Conservation (phyloP, 257 asterid species). For the Apocynum venetum region DNA sequence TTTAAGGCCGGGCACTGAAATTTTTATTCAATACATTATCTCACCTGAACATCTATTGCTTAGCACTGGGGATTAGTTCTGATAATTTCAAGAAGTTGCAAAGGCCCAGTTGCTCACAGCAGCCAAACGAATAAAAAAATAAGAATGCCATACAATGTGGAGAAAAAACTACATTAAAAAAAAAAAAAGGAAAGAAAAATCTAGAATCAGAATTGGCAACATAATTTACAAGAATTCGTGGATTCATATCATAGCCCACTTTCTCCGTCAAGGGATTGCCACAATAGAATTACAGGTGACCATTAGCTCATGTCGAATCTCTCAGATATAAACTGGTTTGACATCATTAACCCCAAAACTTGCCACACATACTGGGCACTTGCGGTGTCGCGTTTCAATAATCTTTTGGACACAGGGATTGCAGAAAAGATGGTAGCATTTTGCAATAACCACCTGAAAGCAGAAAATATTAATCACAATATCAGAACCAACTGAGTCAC, state of each 20-base stretch:
- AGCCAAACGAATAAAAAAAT: slow-evolving; percentile 19
- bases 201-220: slow-evolving; percentile 4
- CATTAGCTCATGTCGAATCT: slow-evolving; percentile 3
- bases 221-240: slow-evolving; percentile 13
- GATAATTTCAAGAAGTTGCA: not conserved
- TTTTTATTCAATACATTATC: slow-evolving; percentile 1
- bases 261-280: not conserved
- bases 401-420: slow-evolving; percentile 75
- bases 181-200: not conserved
- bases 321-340: slow-evolving; percentile 92
- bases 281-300: not conserved
- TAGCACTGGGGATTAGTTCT: slow-evolving; percentile 1
- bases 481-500: not conserved
- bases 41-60: slow-evolving; percentile 1
- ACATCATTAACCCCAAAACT: slow-evolving; percentile 85
- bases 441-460: slow-evolving; percentile 84
- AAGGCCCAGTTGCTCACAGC: not conserved
- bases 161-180: not conserved
- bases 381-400: slow-evolving; percentile 75
- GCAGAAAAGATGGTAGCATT: slow-evolving; percentile 97
- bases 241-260: not conserved
- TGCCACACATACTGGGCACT: slow-evolving; percentile 86
- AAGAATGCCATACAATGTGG: not conserved
- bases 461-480: not conserved
- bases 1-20: not conserved